Conservation (phyloP, 1,284 basidiomycete genomes). For the Ceratobasidium sp. region DNA sequence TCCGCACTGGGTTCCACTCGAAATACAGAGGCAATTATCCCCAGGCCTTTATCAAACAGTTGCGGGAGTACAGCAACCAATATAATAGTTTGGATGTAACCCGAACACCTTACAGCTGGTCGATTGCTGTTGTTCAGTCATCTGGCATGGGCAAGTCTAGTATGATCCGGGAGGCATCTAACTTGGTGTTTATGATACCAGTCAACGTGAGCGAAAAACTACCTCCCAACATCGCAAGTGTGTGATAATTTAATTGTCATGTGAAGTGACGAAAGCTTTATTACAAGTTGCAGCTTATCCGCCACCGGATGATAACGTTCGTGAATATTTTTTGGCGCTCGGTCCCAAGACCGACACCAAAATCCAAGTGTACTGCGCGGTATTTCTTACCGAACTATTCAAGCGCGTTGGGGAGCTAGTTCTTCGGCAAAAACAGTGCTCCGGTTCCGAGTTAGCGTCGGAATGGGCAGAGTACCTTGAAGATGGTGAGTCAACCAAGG, state of each 20-base stretch:
- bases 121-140: conserved; percentile 5
- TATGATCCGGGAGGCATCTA: not conserved
- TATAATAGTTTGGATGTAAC: too few species aligned
- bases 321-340: not conserved
- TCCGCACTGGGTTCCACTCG: too few species aligned
- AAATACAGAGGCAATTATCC: too few species aligned
- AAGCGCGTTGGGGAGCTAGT: not conserved
- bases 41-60: too few species aligned
- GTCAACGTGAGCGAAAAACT: not conserved
- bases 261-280: too few species aligned
- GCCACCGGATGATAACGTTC: not conserved
- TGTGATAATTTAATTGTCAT: too few species aligned
- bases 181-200: not conserved
- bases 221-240: not conserved
- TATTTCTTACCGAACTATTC: not conserved
- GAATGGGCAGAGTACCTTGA: not conserved
- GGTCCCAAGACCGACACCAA: not conserved
- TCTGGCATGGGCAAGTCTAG: conserved; percentile 4
- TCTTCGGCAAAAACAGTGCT: too few species aligned
- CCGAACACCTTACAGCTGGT: conserved; percentile 13
- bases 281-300: not conserved
- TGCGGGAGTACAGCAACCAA: too few species aligned
- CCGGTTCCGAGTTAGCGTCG: not conserved
- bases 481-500: not conserved
- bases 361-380: not conserved